Conservation (phyloP, 2,329 filamentous ascomycete genomes). For the Parastagonospora nodorum region DNA sequence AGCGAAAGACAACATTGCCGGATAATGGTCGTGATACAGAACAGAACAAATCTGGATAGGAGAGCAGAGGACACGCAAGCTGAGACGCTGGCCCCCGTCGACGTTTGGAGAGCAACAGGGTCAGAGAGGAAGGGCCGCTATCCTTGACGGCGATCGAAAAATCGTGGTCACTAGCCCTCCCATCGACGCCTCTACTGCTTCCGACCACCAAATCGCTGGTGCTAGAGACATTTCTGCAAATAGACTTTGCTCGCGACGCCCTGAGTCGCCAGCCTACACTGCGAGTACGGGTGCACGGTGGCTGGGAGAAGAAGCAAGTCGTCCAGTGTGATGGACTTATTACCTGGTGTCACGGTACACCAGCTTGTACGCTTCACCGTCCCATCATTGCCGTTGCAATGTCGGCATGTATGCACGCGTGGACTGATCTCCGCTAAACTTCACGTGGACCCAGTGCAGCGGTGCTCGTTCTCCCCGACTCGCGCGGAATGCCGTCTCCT, state of each 20-base stretch:
- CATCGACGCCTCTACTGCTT: background rate
- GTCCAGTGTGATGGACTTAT: background rate
- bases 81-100: background rate
- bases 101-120: background rate
- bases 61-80: background rate
- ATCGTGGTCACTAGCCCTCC: constrained; percentile 1
- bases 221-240: background rate
- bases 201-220: constrained; percentile 2
- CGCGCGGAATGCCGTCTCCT: too few species aligned
- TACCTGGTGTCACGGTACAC: constrained; percentile 16
- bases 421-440: background rate
- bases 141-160: constrained; percentile 14
- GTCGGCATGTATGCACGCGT: background rate
- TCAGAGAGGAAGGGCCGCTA: constrained; percentile 1
- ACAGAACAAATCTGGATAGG: background rate
- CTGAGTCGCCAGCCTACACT: background rate
- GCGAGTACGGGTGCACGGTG: too few species aligned
- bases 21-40: background rate
- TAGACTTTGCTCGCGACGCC: background rate
- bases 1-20: background rate
- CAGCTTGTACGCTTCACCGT: constrained; percentile 13
- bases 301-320: too few species aligned
- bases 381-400: background rate
- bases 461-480: background rate
- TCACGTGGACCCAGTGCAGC: background rate